Conservation (phyloP, 257 asterid species). For the Solanum verrucosum region DNA sequence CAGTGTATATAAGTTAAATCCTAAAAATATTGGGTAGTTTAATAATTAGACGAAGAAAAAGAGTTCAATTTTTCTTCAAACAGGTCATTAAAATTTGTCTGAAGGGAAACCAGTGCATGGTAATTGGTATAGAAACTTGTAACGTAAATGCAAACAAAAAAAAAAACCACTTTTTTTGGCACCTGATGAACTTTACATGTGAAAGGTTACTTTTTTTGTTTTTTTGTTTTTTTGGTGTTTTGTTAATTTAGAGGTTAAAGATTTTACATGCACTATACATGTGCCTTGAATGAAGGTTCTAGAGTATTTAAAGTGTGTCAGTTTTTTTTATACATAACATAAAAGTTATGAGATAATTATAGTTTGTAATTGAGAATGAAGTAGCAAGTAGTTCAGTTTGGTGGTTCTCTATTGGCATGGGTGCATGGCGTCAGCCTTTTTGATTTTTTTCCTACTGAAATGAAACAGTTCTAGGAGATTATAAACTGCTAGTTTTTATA, state of each 20-base stretch:
- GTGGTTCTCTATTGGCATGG: neutral
- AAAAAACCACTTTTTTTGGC: neutral
- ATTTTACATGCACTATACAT: neutral
- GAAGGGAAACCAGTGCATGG: neutral
- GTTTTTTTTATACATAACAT: neutral
- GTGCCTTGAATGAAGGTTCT: neutral
- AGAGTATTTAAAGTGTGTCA: neutral
- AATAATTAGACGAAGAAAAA: too few relatives aligned
- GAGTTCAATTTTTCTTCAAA: neutral
- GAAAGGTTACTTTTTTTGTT: neutral
- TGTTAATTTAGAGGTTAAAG: neutral
- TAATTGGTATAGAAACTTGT: neutral
- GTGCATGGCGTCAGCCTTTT: neutral
- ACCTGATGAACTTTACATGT: neutral
- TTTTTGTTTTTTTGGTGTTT: neutral
- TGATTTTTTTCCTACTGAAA: neutral
- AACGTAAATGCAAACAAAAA: neutral
- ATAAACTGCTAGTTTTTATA: neutral
- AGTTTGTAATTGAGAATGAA: neutral
- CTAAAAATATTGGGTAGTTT: too few relatives aligned
- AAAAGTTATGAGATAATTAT: neutral
- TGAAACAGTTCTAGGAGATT: neutral
- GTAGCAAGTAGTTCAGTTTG: neutral
- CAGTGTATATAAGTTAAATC: neutral
- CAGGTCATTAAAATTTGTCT: too few relatives aligned